Conservation (phyloP, 164 flowering plant genomes). For the Nymphaea colorata region DNA sequence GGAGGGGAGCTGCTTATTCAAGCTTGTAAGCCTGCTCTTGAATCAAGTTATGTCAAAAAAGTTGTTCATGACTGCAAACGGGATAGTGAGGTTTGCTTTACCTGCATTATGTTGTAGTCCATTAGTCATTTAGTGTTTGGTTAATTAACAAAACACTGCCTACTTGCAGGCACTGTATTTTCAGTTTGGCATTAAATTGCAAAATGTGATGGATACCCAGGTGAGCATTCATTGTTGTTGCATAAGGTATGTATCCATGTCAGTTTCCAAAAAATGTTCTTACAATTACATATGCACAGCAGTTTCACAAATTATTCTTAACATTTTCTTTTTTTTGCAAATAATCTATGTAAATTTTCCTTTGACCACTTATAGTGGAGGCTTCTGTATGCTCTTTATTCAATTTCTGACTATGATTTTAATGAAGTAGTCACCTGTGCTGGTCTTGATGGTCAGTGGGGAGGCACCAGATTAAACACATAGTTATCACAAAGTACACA, state of each 20-base stretch:
- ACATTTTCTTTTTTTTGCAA: too few relatives aligned
- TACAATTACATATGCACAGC: not conserved
- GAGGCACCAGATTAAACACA: too few relatives aligned
- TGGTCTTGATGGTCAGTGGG: too few relatives aligned
- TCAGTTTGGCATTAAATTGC: constrained; percentile 77
- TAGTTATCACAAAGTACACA: too few relatives aligned
- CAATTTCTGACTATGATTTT: too few relatives aligned
- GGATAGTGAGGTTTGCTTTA: constrained; percentile 80
- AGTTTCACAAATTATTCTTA: too few relatives aligned
- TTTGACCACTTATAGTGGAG: too few relatives aligned
- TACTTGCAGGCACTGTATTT: constrained; percentile 65
- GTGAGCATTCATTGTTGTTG: constrained; percentile 17
- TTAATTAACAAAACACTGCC: not conserved
- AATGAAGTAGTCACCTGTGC: too few relatives aligned
- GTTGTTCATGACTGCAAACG: constrained; percentile 98
- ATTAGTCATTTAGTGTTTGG: constrained; percentile 3
- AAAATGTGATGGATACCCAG: constrained; percentile 92
- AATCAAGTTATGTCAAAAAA: constrained; percentile 85
- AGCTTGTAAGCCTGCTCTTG: constrained; percentile 99
- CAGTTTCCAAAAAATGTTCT: not conserved
- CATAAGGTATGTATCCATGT: not conserved
- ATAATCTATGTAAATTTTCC: too few relatives aligned
- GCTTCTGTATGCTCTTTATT: too few relatives aligned
- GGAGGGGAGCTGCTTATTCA: constrained; percentile 71
- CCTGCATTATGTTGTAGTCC: constrained; percentile 9